Evolutionary conservation across 352 stramenopile species (phyloP).

Genomic region (Pythium apleroticum): DNA sequence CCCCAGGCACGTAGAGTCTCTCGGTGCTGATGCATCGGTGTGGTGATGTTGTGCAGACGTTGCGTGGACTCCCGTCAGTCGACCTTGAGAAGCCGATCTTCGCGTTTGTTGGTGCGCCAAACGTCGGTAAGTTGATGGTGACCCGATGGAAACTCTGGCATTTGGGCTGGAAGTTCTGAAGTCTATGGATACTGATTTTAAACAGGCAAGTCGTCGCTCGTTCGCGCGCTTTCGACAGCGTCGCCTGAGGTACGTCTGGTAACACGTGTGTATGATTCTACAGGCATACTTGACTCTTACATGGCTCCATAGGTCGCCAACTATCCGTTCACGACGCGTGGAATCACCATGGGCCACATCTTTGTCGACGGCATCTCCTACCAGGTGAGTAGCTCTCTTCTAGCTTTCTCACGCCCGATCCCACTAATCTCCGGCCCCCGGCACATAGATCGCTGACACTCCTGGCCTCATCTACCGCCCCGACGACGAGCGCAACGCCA

Average conservation of each 20-base stretch:
- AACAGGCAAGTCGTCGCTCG: slow-evolving; percentile 81
- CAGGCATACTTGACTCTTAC: too few relatives aligned
- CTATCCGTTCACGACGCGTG: slow-evolving; percentile 86
- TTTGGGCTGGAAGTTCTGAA: too few relatives aligned
- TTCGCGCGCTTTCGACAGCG: slow-evolving; percentile 75
- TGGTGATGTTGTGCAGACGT: slow-evolving; percentile 32
- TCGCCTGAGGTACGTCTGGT: slow-evolving; percentile 77
- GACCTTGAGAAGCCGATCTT: slow-evolving; percentile 84
- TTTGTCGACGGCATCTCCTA: slow-evolving; percentile 82
- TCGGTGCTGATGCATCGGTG: background rate
- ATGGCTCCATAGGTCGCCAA: slow-evolving; percentile 88
- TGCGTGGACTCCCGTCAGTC: slow-evolving; percentile 74
- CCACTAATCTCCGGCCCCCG: slow-evolving; percentile 6
- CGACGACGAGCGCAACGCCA: slow-evolving; percentile 38
- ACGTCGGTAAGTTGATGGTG: slow-evolving; percentile 58
- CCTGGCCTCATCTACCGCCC: slow-evolving; percentile 40
- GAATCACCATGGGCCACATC: slow-evolving; percentile 88
- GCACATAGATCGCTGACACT: slow-evolving; percentile 82
- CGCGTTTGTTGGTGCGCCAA: slow-evolving; percentile 79
- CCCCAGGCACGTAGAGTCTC: too few relatives aligned
- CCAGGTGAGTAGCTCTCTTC: slow-evolving; percentile 39
- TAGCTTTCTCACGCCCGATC: background rate
- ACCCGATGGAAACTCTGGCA: background rate
- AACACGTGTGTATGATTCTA: too few relatives aligned
- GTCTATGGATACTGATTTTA: background rate